These are phyloP conservation scores for Colletotrichum sp. DNA, from an alignment of 2,329 filamentous ascomycete species.

Conservation along the genomic window DNA sequence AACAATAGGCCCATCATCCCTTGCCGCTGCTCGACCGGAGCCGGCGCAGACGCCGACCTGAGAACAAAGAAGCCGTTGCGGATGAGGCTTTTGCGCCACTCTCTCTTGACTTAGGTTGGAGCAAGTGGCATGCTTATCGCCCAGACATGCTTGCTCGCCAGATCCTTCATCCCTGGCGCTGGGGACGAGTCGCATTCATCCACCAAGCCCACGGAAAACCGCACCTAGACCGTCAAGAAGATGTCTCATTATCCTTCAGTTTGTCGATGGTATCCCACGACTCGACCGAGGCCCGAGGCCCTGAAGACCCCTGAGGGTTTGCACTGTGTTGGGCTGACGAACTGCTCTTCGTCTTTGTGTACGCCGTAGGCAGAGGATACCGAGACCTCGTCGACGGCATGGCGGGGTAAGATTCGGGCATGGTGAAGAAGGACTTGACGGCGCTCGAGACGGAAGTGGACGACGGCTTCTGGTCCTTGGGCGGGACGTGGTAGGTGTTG, in stretches of 20 bases:
- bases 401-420: not conserved
- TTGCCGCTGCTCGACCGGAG: not conserved
- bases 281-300: not conserved
- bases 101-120: not conserved
- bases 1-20: not conserved
- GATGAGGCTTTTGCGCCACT: not conserved
- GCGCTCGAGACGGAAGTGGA: not conserved
- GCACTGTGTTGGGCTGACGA: not conserved
- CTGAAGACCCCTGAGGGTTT: not conserved
- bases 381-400: not conserved
- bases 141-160: not conserved
- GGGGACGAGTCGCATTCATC: not conserved
- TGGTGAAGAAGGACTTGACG: not conserved
- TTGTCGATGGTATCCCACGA: constrained; percentile 1
- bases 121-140: not conserved
- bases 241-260: not conserved
- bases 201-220: not conserved
- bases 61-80: not conserved
- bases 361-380: not conserved
- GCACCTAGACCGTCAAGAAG: not conserved
- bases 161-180: not conserved
- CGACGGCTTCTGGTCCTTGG: not conserved
- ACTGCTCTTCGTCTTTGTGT: not conserved
- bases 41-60: not conserved
- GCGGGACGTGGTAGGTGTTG: not conserved